Conservation (phyloP, 2,329 filamentous ascomycete species). For the Colletotrichum endophyticum region DNA sequence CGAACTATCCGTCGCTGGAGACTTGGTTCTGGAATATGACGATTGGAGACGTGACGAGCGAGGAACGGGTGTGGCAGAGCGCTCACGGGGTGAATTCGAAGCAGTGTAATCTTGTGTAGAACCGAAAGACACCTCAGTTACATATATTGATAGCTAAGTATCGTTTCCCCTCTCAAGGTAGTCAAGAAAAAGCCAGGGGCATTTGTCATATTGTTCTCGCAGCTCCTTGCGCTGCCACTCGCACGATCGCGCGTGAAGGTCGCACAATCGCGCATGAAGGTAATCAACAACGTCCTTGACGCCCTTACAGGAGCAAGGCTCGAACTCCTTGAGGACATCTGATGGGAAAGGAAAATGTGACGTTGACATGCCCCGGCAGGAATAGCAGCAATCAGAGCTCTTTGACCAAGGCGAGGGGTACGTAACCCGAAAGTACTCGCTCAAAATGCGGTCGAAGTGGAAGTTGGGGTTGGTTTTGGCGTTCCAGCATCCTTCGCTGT, state of each 20-base stretch:
- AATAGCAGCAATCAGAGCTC: not conserved
- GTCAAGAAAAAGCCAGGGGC: not conserved
- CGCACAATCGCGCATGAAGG: not conserved
- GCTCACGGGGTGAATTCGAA: not conserved
- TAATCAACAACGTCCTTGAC: not conserved
- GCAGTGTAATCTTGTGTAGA: not conserved
- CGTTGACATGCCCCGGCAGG: not conserved
- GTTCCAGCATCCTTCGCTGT: not conserved
- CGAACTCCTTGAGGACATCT: fast-evolving
- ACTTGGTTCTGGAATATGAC: conserved; percentile 3
- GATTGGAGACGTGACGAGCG: not conserved
- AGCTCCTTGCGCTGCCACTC: fast-evolving
- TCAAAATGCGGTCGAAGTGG: not conserved
- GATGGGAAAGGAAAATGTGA: fast-evolving
- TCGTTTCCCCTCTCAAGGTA: not conserved
- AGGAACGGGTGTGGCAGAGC: not conserved
- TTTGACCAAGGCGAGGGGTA: no score
- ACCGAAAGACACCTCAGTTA: not conserved
- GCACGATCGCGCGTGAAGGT: not conserved
- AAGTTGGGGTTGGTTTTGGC: not conserved
- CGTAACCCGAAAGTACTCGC: not conserved
- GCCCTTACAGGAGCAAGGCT: not conserved
- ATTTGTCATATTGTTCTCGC: not conserved
- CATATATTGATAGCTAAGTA: not conserved
- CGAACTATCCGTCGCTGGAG: not conserved